Percentiles rank a stretch among this genome's conserved stretches.
Evolutionary conservation across 1,284 basidiomycete genomes (phyloP).

Genomic region (Apiotrichum sp.): DNA sequence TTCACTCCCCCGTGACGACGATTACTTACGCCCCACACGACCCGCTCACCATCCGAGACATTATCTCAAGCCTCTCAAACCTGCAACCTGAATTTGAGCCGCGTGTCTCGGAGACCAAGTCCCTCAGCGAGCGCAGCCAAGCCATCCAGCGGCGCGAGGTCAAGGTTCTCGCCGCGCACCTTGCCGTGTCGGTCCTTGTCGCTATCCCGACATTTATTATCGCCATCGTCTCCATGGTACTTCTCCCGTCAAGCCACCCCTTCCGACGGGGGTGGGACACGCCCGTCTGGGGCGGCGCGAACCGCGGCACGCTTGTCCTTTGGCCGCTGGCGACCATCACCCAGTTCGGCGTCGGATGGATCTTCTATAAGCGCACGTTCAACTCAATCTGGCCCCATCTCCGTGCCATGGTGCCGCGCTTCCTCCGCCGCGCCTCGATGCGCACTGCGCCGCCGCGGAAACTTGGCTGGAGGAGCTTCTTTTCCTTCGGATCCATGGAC

Average conservation of each 20-base stretch:
- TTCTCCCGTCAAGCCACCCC: slow-evolving; percentile 53
- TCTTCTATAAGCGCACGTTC: slow-evolving; percentile 46
- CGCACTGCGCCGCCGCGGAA: slow-evolving; percentile 4
- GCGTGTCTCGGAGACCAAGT: slow-evolving; percentile 69
- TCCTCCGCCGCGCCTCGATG: slow-evolving; percentile 7
- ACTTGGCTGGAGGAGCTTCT: slow-evolving; percentile 61
- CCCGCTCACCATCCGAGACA: slow-evolving; percentile 73
- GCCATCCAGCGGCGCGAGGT: slow-evolving; percentile 78
- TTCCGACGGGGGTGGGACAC: slow-evolving; percentile 53
- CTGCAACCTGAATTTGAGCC: slow-evolving; percentile 89
- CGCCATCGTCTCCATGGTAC: slow-evolving; percentile 67
- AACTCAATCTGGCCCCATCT: slow-evolving; percentile 34
- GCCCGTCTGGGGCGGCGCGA: slow-evolving; percentile 47
- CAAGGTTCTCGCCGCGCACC: slow-evolving; percentile 69
- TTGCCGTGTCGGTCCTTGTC: slow-evolving; percentile 89
- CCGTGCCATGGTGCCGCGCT: slow-evolving; percentile 18
- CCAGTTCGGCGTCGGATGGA: slow-evolving; percentile 49
- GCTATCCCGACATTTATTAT: slow-evolving; percentile 81
- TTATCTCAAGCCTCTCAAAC: slow-evolving; percentile 68
- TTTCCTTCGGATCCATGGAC: slow-evolving; percentile 79
- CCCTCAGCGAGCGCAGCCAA: slow-evolving; percentile 49
- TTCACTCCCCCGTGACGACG: slow-evolving; percentile 72
- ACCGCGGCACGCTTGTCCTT: slow-evolving; percentile 43
- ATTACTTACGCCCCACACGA: slow-evolving; percentile 88
- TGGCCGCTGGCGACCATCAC: slow-evolving; percentile 48